Evolutionary conservation across 2,329 filamentous ascomycete genomes (phyloP).

Genomic region (Ascochyta rabiei): DNA sequence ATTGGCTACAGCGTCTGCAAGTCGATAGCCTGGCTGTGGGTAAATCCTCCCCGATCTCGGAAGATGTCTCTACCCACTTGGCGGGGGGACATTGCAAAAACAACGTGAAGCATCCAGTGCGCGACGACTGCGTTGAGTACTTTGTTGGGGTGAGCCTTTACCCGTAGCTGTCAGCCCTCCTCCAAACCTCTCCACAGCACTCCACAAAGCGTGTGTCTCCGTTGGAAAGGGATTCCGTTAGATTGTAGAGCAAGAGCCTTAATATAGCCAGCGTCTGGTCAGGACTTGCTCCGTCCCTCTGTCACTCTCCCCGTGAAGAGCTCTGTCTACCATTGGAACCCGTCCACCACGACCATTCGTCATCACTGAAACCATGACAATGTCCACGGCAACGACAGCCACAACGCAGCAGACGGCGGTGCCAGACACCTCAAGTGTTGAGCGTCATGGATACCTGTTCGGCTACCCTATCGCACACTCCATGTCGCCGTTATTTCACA

Average conservation of each 20-base stretch:
- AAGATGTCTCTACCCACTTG: slow-evolving; percentile 17
- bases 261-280: neutral
- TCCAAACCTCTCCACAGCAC: slow-evolving; percentile 11
- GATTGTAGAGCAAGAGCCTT: slow-evolving; percentile 1
- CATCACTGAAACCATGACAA: neutral
- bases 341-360: neutral
- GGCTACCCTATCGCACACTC: slow-evolving; percentile 63
- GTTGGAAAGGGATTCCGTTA: slow-evolving; percentile 15
- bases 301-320: neutral
- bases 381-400: slow-evolving; percentile 5
- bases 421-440: slow-evolving; percentile 22
- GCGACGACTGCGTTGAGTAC: neutral
- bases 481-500: slow-evolving; percentile 60
- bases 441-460: slow-evolving; percentile 62
- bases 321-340: neutral
- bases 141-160: slow-evolving; percentile 13
- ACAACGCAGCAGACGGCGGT: slow-evolving; percentile 4
- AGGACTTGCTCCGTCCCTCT: neutral
- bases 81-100: slow-evolving; percentile 3
- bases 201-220: slow-evolving; percentile 11
- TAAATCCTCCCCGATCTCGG: slow-evolving; percentile 18
- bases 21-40: slow-evolving; percentile 9
- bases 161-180: neutral
- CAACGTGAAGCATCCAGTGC: slow-evolving; percentile 5
- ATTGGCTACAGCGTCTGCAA: no score